Evolutionary conservation across 2,329 filamentous ascomycete genomes (phyloP).

Genomic region (Apiospora saccharicola): DNA sequence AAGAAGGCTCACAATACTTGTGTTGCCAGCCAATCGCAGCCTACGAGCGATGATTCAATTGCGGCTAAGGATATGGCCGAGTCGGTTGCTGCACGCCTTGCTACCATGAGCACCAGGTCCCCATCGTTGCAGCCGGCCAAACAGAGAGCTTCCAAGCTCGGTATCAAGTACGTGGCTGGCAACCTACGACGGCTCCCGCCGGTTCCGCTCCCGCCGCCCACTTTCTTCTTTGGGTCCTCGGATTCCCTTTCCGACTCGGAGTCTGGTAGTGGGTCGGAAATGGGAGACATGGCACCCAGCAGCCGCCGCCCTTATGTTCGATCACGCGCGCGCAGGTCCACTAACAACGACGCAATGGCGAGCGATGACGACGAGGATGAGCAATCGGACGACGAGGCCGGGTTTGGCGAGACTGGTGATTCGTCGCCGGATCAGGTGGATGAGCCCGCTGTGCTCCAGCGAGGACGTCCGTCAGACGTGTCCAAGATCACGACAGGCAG

Average conservation of each 20-base stretch:
- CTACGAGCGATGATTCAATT: conserved; percentile 5
- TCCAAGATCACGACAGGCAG: conserved; percentile 91
- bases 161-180: conserved; percentile 55
- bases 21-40: conserved; percentile 24
- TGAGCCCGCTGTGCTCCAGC: conserved; percentile 72
- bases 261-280: conserved; percentile 29
- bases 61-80: conserved; percentile 44
- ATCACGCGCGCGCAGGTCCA: not conserved
- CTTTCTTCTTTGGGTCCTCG: conserved; percentile 56
- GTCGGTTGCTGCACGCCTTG: conserved; percentile 51
- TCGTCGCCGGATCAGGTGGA: conserved; percentile 74
- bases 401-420: conserved; percentile 77
- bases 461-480: conserved; percentile 76
- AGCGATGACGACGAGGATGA: not conserved
- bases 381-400: conserved; percentile 66
- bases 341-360: not conserved
- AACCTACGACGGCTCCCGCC: conserved; percentile 54
- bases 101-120: conserved; percentile 51
- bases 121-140: conserved; percentile 34
- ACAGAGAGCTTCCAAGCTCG: conserved; percentile 35
- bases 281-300: conserved; percentile 27
- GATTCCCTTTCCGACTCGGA: conserved; percentile 43
- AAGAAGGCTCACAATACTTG: conserved; percentile 33
- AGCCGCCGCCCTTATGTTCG: not conserved
- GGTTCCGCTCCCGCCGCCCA: conserved; percentile 58